Base-by-base conservation (phyloP, 2,329 filamentous ascomycete genomes). In the Aureobasidium sp. region DNA sequence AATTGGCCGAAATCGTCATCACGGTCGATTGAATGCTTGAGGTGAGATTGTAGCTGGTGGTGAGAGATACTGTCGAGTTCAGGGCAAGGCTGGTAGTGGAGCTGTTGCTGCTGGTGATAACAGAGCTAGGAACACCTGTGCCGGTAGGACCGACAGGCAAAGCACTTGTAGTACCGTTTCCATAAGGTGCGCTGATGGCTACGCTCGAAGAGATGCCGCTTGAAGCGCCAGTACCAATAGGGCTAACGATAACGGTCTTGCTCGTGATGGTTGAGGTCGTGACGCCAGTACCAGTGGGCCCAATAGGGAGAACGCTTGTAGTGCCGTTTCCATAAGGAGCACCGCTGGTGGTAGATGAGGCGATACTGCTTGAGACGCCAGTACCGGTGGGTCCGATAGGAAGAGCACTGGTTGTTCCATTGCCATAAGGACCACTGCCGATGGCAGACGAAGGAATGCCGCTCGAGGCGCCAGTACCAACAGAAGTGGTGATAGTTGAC, bases 41-140 rank as follows among this genome's bases (percentile, higher is more conserved):
- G 5, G 61, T 62, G 14, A 49, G 27, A 51, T 62, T 62, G 50
- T 47, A 55, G 32, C 41, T 50, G 5, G 54, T 59, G 9, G 54
- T 59, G 3, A 62, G n/a, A 4, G 51, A 62, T 25, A 34, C 14
- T 10, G 60, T 32, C 2, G 44, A 36, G 37, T 36, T 42, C 3
- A 7, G 5, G 34, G 39, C n/a, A n/a, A 21, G 21, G 21, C 21
- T 21, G 21, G 21, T 21, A 21, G 21, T 21, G 21, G 39, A 47
- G 30, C 37, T 34, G 6, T 2, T 34, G 32, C 32, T 34, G 32
- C 9, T 53, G 11, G 25, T 39, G 32, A 36, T 29, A 25, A 36
- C 13, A 5, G 53, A 29, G 21, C 13, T 48, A 3, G 47, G 36
- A 9, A 44, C 14, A 3, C 59, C 59, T 36, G 53, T 59, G 8